Evolutionary conservation across 2,329 filamentous ascomycete genomes (phyloP), one percentile per base, ranked within the genome.

Genomic region (Chalaropsis ovoidea): DNA sequence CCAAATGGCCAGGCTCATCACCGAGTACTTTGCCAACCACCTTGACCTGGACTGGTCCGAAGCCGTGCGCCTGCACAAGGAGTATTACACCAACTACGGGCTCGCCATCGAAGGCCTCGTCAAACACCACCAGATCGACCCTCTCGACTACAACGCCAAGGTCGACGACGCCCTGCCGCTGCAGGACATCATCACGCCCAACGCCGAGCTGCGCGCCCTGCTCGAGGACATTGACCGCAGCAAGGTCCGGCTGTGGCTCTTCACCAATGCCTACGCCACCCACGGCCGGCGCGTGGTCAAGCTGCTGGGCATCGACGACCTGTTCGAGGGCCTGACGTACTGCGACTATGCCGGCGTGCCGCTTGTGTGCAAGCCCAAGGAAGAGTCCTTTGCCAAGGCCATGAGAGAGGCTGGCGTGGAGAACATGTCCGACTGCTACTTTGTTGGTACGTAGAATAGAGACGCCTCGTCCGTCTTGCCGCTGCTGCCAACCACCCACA

Each of bases 41-140:
- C 83, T 97, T 3, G 82, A 85, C 24, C 78, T 97, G 1, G 81
- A 83, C 1, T 79, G 81, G 70, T 81, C 90, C 65, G 93, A 97
- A 67, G 94, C 94, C n/a, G 84, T 84, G 68, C 82, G 86, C 71
- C 83, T 99, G 31, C 94, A 97, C 76, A 81, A 85, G 74, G 89
- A 92, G 71, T 99, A 99, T 79, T 99, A 97, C 78, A 87, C 86
- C 72, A 91, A 89, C 74, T 99, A 99, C 74, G 94, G 95, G 39
- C 84, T 99, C n/a, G 94, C 94, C 39, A 95, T 99, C 69, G 91
- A 97, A 77, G 94, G 94, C 1, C 82, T 99, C 0, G 90, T 96
- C 45, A 86, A 90, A 10, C 89, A 96, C 76, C 94, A 99, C 78
- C 86, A 95, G 75, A 95, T 99, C 71, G 90, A 97, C 72, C 89